These are phyloP conservation scores for Chlamydomonas reinhardtii DNA, from an alignment of 163 green algal genomes.

Conservation along the genomic window DNA sequence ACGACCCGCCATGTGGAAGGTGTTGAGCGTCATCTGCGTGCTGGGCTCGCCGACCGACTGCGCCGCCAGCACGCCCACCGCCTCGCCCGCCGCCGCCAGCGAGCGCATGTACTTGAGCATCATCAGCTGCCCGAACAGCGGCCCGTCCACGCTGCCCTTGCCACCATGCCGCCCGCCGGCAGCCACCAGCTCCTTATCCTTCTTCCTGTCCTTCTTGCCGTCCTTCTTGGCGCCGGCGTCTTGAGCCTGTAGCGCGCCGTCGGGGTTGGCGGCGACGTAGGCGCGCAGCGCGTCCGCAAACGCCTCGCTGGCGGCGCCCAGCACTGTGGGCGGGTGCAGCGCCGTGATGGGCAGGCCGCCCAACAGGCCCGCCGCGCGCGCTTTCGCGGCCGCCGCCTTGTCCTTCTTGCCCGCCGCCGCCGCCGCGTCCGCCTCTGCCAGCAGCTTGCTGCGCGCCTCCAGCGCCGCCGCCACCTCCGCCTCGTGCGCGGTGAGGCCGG, in stretches of 20 bases:
- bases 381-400: conserved; percentile 22
- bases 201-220: conserved; percentile 56
- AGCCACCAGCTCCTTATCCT: conserved; percentile 44
- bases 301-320: conserved; percentile 80
- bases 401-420: conserved; percentile 26
- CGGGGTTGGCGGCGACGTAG: conserved; percentile 66
- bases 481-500: conserved; percentile 31
- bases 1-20: conserved; percentile 93
- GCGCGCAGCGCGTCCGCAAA: conserved; percentile 78
- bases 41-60: conserved; percentile 85
- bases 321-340: conserved; percentile 60
- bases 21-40: conserved; percentile 95
- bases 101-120: conserved; percentile 90
- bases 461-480: conserved; percentile 20
- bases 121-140: conserved; percentile 82
- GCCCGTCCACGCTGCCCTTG: conserved; percentile 2
- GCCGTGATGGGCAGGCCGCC: conserved; percentile 67
- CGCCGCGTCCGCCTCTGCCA: conserved; percentile 32
- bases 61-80: conserved; percentile 93
- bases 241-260: conserved; percentile 49
- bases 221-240: neutral
- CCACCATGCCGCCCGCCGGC: neutral
- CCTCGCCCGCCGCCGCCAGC: conserved; percentile 87
- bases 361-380: neutral
- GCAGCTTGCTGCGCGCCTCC: conserved; percentile 40